These are phyloP conservation scores for Grosmannia clavigera DNA, from an alignment of 2,329 filamentous ascomycete species.

Conservation along the genomic window DNA sequence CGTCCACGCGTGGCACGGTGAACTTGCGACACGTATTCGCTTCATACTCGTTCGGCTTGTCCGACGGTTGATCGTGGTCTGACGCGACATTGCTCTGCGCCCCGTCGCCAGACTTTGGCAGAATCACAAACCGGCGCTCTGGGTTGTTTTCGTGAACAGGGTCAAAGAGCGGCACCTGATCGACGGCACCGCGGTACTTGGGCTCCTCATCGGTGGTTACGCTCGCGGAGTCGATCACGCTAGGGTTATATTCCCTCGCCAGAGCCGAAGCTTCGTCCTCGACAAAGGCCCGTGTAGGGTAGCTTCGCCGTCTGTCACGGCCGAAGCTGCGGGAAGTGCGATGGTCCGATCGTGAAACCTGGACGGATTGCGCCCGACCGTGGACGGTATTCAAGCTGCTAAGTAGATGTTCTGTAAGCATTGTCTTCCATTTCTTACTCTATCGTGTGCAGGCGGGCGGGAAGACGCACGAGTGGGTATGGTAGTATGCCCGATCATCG, in stretches of 20 bases:
- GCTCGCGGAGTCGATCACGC: conserved; percentile 20
- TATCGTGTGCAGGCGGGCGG: neutral
- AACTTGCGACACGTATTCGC: conserved; percentile 31
- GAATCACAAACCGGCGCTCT: conserved; percentile 53
- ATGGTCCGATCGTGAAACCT: neutral
- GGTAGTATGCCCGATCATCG: neutral
- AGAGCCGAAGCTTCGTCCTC: conserved; percentile 57
- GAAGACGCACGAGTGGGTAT: neutral
- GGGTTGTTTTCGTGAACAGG: conserved; percentile 47
- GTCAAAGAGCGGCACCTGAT: conserved; percentile 56
- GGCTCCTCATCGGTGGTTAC: conserved; percentile 38
- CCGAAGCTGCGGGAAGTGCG: neutral
- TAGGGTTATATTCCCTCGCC: conserved; percentile 44
- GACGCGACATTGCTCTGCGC: neutral
- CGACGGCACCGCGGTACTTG: conserved; percentile 48
- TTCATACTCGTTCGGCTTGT: conserved; percentile 18
- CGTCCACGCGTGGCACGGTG: conserved; percentile 12
- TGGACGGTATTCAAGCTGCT: neutral
- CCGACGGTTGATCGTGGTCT: neutral
- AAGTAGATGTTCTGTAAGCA: neutral
- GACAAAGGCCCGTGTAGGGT: conserved; percentile 51
- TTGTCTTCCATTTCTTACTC: neutral
- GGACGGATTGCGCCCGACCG: conserved; percentile 5
- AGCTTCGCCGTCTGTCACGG: conserved; percentile 12
- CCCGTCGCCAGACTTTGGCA: conserved; percentile 23